phyloP scores from a whole-genome alignment of 2,329 filamentous ascomycete species.

The Colletotrichum sansevieriae region DNA sequence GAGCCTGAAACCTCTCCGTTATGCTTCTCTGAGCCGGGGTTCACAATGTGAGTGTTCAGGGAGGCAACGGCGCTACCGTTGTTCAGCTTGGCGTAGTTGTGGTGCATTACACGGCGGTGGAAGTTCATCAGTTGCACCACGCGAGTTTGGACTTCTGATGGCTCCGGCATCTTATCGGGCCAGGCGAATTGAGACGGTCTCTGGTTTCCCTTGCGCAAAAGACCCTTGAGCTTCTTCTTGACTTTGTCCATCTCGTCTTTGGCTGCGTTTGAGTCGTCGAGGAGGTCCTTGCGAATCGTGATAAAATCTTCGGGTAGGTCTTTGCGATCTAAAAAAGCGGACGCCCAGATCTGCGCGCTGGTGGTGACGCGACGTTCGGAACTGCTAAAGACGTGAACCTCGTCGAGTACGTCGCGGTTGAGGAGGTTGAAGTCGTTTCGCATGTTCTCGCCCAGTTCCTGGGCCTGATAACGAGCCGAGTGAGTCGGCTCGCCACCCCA shows the following conservation, averaged over 20 bases:
- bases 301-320: conserved; percentile 89
- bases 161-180: conserved; percentile 94
- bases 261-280: conserved; percentile 97
- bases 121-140: conserved; percentile 99
- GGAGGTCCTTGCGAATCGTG: conserved; percentile 89
- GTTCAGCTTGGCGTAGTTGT: conserved; percentile 88
- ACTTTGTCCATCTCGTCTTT: conserved; percentile 99
- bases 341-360: conserved; percentile 95
- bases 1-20: conserved; percentile 55
- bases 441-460: conserved; percentile 96
- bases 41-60: conserved; percentile 68
- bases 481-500: conserved; percentile 99
- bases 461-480: conserved; percentile 94
- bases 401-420: conserved; percentile 91
- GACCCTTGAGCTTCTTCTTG: conserved; percentile 97
- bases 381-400: conserved; percentile 95
- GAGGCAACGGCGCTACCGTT: conserved; percentile 72
- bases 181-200: conserved; percentile 97
- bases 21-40: conserved; percentile 62
- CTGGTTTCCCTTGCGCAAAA: conserved; percentile 91
- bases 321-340: conserved; percentile 88
- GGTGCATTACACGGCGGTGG: conserved; percentile 92
- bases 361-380: conserved; percentile 95
- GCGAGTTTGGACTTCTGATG: conserved; percentile 89
- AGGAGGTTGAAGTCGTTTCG: conserved; percentile 92